These are phyloP conservation scores for Lachnellula willkommii DNA, from an alignment of 2,329 filamentous ascomycete genomes.

Conservation along the genomic window DNA sequence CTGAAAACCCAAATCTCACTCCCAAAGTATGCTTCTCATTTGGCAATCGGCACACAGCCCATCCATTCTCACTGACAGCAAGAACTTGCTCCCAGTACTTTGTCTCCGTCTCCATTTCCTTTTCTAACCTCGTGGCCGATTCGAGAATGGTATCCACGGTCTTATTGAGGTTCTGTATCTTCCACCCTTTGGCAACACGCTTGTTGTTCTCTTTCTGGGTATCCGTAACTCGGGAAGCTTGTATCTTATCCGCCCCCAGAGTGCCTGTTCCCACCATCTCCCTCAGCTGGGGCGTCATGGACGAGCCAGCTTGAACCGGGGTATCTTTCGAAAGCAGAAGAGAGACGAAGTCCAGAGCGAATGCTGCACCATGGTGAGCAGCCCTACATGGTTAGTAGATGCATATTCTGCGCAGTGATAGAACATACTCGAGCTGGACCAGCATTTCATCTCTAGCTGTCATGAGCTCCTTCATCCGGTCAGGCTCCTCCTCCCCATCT, in stretches of 20 bases:
- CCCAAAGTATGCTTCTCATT: slow-evolving; percentile 68
- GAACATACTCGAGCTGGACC: slow-evolving; percentile 50
- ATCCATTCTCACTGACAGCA: slow-evolving; percentile 74
- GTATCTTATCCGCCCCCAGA: slow-evolving; percentile 61
- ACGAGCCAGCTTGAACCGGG: slow-evolving; percentile 63
- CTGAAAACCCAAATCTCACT: slow-evolving; percentile 84
- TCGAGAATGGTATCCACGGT: slow-evolving; percentile 69
- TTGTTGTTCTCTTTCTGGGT: slow-evolving; percentile 52
- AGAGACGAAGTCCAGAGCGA: slow-evolving; percentile 77
- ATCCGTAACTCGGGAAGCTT: slow-evolving; percentile 54
- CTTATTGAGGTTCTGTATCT: slow-evolving; percentile 69
- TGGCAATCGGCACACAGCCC: slow-evolving; percentile 76
- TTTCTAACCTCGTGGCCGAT: slow-evolving; percentile 66
- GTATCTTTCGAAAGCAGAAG: slow-evolving; percentile 75
- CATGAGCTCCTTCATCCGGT: slow-evolving; percentile 31
- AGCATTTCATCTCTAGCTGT: slow-evolving; percentile 54
- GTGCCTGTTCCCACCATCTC: slow-evolving; percentile 69
- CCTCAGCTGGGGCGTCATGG: slow-evolving; percentile 66
- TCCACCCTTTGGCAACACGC: slow-evolving; percentile 62
- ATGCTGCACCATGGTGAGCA: slow-evolving; percentile 56
- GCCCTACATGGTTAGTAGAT: slow-evolving; percentile 29
- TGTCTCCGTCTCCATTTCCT: slow-evolving; percentile 73
- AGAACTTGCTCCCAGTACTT: slow-evolving; percentile 87
- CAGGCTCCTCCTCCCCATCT: slow-evolving; percentile 40
- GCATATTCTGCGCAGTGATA: background rate